Conservation (phyloP, 129 eudicot genomes). For the Sambucus nigra region DNA sequence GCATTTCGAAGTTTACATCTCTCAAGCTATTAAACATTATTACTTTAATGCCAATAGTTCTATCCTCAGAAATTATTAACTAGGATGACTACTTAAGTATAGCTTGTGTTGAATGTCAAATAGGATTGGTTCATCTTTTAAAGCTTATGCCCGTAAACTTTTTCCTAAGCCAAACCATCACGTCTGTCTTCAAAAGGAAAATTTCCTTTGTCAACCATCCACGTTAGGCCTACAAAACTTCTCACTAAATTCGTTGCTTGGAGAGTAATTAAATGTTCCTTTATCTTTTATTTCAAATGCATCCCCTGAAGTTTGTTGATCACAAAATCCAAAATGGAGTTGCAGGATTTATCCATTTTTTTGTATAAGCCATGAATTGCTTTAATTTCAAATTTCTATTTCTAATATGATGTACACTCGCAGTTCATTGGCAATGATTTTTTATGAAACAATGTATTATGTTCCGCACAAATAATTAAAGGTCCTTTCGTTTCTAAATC, state of each 20-base stretch:
- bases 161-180: background rate
- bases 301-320: no score
- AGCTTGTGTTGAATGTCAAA: background rate
- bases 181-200: background rate
- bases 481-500: no score
- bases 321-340: no score
- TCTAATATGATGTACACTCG: no score
- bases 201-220: background rate
- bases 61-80: background rate
- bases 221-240: background rate
- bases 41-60: background rate
- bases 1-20: slow-evolving; percentile 3
- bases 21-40: background rate
- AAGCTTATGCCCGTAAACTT: slow-evolving; percentile 4
- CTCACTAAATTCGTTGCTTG: background rate
- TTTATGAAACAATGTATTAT: no score
- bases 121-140: background rate
- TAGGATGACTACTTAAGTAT: background rate
- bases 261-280: no score
- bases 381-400: no score
- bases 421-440: no score
- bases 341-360: no score
- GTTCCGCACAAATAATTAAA: no score
- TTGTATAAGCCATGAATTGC: no score
- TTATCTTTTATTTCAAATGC: no score